A percentile compares a stretch with the other conserved stretches of the same genome.
These are phyloP conservation scores for Tulasnella sp. DNA, from an alignment of 768 basidiomycete genomes.

Conservation along the genomic window DNA sequence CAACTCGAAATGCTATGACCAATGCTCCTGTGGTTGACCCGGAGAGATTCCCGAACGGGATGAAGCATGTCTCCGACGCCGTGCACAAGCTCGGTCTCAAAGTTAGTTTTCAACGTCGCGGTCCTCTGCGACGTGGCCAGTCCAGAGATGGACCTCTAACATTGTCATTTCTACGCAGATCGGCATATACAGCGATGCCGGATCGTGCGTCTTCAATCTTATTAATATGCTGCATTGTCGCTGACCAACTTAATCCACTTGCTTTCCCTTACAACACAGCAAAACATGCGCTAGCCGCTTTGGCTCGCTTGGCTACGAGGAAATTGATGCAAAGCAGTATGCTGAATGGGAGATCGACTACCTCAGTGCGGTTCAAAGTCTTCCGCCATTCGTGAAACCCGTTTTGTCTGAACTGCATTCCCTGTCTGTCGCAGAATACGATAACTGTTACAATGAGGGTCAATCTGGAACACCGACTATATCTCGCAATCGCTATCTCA, in stretches of 20 bases:
- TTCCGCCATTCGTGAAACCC: constrained; percentile 25
- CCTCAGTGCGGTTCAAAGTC: constrained; percentile 23
- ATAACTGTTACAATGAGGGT: constrained; percentile 41
- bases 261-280: not conserved
- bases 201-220: constrained; percentile 19
- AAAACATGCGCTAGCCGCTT: constrained; percentile 30
- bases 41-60: constrained; percentile 20
- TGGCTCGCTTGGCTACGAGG: constrained; percentile 37
- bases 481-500: constrained; percentile 10
- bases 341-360: constrained; percentile 41
- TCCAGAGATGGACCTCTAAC: not conserved
- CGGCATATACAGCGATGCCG: constrained; percentile 32
- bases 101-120: constrained; percentile 9
- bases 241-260: not conserved
- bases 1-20: constrained; percentile 16
- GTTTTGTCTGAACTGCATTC: not conserved
- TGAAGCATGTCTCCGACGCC: constrained; percentile 20
- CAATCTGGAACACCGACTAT: constrained; percentile 1
- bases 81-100: constrained; percentile 21
- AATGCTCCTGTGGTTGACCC: constrained; percentile 18
- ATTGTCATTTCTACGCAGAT: constrained; percentile 19
- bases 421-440: constrained; percentile 28
- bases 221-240: no score
- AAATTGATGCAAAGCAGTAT: constrained; percentile 37
- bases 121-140: not conserved